These are phyloP conservation scores for Colletotrichum trifolii DNA, from an alignment of 2,329 filamentous ascomycete species.

Conservation along the genomic window DNA sequence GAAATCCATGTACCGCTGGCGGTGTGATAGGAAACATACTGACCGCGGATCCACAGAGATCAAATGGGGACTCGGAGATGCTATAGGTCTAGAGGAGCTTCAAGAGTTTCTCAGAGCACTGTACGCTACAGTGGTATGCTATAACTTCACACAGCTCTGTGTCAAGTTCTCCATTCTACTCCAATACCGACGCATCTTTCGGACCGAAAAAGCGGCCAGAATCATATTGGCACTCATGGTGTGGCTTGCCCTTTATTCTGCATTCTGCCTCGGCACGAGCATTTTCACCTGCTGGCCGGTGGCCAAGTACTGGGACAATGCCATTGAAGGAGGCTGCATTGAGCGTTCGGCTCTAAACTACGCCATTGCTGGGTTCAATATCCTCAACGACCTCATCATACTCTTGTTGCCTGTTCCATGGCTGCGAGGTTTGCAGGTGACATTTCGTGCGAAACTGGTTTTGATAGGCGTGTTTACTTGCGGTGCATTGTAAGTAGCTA, in stretches of 20 bases:
- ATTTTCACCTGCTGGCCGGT: slow-evolving; percentile 44
- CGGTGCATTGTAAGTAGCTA: slow-evolving; percentile 48
- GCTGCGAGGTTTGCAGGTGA: slow-evolving; percentile 50
- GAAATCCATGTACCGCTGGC: rapidly evolving
- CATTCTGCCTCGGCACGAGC: slow-evolving; percentile 39
- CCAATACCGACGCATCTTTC: slow-evolving; percentile 44
- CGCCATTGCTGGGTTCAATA: slow-evolving; percentile 46
- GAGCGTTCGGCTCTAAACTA: slow-evolving; percentile 40
- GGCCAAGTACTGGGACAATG: slow-evolving; percentile 42
- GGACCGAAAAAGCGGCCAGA: slow-evolving; percentile 35
- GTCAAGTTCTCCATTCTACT: slow-evolving; percentile 45
- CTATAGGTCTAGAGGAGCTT: slow-evolving; percentile 30
- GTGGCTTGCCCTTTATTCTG: slow-evolving; percentile 40
- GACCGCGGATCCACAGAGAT: slow-evolving; percentile 34
- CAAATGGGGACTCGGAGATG: slow-evolving; percentile 40
- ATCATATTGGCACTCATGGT: slow-evolving; percentile 40
- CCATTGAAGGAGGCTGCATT: slow-evolving; percentile 40
- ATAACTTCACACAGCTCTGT: slow-evolving; percentile 41
- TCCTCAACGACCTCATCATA: slow-evolving; percentile 45
- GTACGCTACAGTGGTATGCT: slow-evolving; percentile 40
- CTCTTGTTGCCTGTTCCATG: slow-evolving; percentile 45
- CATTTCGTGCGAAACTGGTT: slow-evolving; percentile 52
- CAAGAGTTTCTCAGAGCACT: slow-evolving; percentile 40
- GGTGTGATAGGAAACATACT: not conserved
- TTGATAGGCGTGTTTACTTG: slow-evolving; percentile 52